Base-by-base conservation (phyloP, 192 early-diverging fungal genomes). In the Entomortierella lignicola region DNA sequence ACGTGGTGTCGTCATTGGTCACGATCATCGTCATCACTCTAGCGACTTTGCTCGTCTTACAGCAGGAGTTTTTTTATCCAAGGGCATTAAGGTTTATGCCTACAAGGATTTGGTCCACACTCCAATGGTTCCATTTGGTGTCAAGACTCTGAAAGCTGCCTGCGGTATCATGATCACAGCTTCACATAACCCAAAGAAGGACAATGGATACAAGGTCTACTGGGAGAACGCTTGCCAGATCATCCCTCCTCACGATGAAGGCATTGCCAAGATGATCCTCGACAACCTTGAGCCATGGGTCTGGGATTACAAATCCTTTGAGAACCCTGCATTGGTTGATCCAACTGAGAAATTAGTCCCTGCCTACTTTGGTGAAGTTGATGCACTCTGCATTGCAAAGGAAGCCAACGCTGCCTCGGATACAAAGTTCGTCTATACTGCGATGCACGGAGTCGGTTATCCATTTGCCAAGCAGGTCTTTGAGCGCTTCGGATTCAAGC, bases 81-180 rank as follows among this genome's bases (percentile, higher is more conserved):
- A 88, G 54, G 94, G 94, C 8, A 84, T 96, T 69, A 89, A 88
- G 60, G 97, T 97, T 30, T 91, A 91, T 85, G 90, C 89, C 44
- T 96, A 90, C 71, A 84, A 84, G 29, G 77, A 81, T 25, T 75
- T 94, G 12, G 93, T 94, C 13, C 94, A 93, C 69, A 98, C 97
- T 1, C 97, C 97, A 18, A 77, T 93, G 82, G 93, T 94, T 43
- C 94, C 97, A 13, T 98, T 93, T 87, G 91, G 90, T n/a, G 90
- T 97, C 55, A 90, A 90, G 66, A 83, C 83, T 25, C 71, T 92
- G 29, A 79, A 82, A 7, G 92, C 93, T 1, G 86, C 91, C 20
- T 91, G 90, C 57, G 97, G 97, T 57, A 92, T 98, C 72, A 98
- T 98, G 97, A 92, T 98, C 60, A 98, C 97, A 8, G 97, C 97